Conservation (phyloP, 768 basidiomycete species). For the Candolleomyces efflorescens region DNA sequence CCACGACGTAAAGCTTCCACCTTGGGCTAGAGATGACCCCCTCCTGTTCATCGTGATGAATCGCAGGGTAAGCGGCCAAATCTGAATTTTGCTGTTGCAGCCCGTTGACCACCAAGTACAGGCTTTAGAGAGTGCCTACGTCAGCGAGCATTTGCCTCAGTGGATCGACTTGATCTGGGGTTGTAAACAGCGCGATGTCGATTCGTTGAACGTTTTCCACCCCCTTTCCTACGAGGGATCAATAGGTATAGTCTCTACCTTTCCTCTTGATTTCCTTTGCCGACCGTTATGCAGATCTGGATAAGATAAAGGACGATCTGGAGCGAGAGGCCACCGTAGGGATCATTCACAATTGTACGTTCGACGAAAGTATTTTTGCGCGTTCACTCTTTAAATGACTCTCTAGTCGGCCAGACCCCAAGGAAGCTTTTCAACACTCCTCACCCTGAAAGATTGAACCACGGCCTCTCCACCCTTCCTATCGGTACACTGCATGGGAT, state of each 20-base stretch:
- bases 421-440: conserved; percentile 73
- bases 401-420: conserved; percentile 85
- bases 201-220: conserved; percentile 82
- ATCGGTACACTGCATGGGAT: conserved; percentile 69
- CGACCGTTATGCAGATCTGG: conserved; percentile 56
- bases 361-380: not conserved
- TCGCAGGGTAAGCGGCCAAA: conserved; percentile 49
- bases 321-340: conserved; percentile 92
- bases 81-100: not conserved
- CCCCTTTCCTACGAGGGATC: conserved; percentile 92
- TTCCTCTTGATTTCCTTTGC: not conserved
- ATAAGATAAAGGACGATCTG: conserved; percentile 78
- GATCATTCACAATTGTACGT: conserved; percentile 89
- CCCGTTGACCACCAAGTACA: conserved; percentile 20
- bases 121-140: conserved; percentile 86
- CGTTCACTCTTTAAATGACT: not conserved
- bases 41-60: conserved; percentile 78
- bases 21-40: conserved; percentile 85
- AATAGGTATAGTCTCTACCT: conserved; percentile 47
- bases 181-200: conserved; percentile 73
- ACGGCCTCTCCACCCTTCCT: conserved; percentile 71
- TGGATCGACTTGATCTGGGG: conserved; percentile 98
- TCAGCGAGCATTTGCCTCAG: conserved; percentile 74
- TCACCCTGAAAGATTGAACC: conserved; percentile 72
- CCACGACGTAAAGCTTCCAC: conserved; percentile 83